A percentile compares a stretch with the other conserved stretches of the same genome.
These are phyloP conservation scores for Trichoderma asperellum DNA, from an alignment of 2,329 filamentous ascomycete genomes.

Conservation along the genomic window DNA sequence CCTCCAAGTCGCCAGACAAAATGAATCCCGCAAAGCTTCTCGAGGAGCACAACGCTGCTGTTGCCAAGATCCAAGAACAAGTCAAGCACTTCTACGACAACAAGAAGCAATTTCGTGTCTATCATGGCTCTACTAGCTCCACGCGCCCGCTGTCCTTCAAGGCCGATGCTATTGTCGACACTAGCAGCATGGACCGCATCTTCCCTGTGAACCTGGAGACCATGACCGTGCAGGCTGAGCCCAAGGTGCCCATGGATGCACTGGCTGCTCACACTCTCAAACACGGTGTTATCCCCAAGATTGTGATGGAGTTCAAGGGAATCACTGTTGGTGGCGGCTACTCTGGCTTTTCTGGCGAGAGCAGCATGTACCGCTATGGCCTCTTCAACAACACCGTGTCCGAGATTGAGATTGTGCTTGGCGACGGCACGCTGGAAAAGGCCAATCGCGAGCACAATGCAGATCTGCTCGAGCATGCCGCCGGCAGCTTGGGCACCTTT, in stretches of 20 bases:
- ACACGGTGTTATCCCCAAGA: constrained; percentile 56
- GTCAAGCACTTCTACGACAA: constrained; percentile 38
- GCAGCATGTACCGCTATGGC: constrained; percentile 60
- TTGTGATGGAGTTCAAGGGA: constrained; percentile 63
- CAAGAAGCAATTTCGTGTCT: constrained; percentile 58
- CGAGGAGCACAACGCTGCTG: constrained; percentile 37
- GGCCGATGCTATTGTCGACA: constrained; percentile 54
- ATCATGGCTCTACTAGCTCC: constrained; percentile 64
- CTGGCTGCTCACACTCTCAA: constrained; percentile 56
- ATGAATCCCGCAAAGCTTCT: constrained; percentile 32
- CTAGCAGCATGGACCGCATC: constrained; percentile 56
- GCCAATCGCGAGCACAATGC: constrained; percentile 50
- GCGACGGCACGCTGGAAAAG: constrained; percentile 54
- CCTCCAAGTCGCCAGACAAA: not conserved
- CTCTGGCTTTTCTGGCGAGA: constrained; percentile 60
- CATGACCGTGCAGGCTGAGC: constrained; percentile 58
- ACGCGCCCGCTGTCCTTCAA: constrained; percentile 52
- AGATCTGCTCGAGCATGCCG: constrained; percentile 58
- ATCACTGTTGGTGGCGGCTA: constrained; percentile 64
- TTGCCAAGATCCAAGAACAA: constrained; percentile 36
- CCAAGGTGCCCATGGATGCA: constrained; percentile 62
- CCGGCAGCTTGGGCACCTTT: constrained; percentile 58
- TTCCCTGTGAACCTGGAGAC: constrained; percentile 53
- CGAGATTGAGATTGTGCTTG: constrained; percentile 58
- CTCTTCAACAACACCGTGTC: constrained; percentile 59